These are phyloP conservation scores for Penicillium sp. DNA, from an alignment of 2,329 filamentous ascomycete genomes.

Conservation along the genomic window DNA sequence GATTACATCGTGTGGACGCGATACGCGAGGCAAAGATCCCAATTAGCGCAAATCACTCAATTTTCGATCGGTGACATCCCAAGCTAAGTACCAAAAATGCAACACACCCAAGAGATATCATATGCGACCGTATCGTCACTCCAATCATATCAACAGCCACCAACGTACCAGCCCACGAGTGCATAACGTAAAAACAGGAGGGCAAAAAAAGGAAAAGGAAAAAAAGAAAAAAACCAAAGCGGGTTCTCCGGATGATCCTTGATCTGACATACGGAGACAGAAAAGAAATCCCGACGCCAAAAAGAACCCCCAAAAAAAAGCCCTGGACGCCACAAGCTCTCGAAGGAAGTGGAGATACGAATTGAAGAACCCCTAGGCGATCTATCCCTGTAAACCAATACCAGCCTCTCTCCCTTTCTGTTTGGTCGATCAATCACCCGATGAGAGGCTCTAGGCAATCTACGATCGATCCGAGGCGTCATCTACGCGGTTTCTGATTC, in stretches of 20 bases:
- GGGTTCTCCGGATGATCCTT: constrained; percentile 3
- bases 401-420: constrained; percentile 13
- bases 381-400: constrained; percentile 22
- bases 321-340: constrained; percentile 18
- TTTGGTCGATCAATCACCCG: constrained; percentile 26
- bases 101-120: constrained; percentile 33
- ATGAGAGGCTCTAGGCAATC: constrained; percentile 20
- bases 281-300: not conserved
- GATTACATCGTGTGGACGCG: not conserved
- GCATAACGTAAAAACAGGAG: not conserved
- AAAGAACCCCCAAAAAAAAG: not conserved
- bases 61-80: not conserved
- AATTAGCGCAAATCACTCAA: not conserved
- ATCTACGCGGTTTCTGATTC: not conserved
- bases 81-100: not conserved
- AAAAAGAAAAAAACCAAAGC: not conserved
- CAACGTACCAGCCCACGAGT: not conserved
- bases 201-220: not conserved
- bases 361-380: constrained; percentile 23
- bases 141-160: constrained; percentile 9
- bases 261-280: not conserved
- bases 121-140: constrained; percentile 28
- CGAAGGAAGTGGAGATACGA: constrained; percentile 26
- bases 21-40: not conserved
- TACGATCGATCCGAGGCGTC: constrained; percentile 21